phyloP scores from a whole-genome alignment of 306 rosid genomes.

The Carpinus viminea region DNA sequence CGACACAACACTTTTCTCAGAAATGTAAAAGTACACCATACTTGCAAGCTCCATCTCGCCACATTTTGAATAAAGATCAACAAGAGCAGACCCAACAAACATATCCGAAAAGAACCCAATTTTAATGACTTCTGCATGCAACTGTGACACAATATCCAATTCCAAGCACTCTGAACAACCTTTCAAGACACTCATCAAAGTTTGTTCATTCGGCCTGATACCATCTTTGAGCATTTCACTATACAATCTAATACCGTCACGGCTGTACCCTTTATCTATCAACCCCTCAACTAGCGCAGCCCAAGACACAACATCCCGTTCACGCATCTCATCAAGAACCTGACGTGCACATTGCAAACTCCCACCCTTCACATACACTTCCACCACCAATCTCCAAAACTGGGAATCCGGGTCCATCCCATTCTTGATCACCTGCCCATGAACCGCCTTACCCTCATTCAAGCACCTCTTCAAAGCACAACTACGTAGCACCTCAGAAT shows the following conservation, averaged over 20 bases:
- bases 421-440: conserved; percentile 28
- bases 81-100: conserved; percentile 38
- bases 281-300: conserved; percentile 33
- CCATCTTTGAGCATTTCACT: conserved; percentile 31
- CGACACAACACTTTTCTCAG: conserved; percentile 32
- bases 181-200: conserved; percentile 32
- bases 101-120: conserved; percentile 22
- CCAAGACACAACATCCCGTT: conserved; percentile 42
- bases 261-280: conserved; percentile 31
- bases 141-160: conserved; percentile 33
- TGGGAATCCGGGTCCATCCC: conserved; percentile 35
- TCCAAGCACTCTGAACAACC: conserved; percentile 36
- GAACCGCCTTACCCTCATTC: conserved; percentile 38
- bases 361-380: conserved; percentile 31
- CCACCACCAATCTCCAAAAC: conserved; percentile 29
- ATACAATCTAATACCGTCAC: conserved; percentile 33
- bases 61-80: conserved; percentile 40
- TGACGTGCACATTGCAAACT: conserved; percentile 9
- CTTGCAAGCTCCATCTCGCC: conserved; percentile 34
- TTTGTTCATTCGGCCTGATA: conserved; percentile 32
- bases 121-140: conserved; percentile 32
- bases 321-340: conserved; percentile 34
- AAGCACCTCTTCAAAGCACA: conserved; percentile 31
- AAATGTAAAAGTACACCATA: conserved; percentile 31
- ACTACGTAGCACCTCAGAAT: conserved; percentile 31